Percentiles rank a stretch among this genome's conserved stretches.
These are phyloP conservation scores for Apodospora peruviana DNA, from an alignment of 495 filamentous ascomycete species.

Conservation along the genomic window DNA sequence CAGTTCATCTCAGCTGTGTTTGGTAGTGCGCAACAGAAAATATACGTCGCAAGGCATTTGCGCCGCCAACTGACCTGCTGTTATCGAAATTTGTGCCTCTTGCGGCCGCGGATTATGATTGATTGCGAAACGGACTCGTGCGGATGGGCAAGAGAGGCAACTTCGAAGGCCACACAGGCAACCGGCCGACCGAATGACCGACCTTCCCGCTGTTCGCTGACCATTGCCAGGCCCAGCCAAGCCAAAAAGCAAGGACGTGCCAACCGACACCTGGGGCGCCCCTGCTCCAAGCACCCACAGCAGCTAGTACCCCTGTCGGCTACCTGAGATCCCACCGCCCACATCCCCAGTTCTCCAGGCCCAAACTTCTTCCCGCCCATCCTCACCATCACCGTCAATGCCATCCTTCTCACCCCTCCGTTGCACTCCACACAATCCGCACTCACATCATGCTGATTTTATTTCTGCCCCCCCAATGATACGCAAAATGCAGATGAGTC, in stretches of 20 bases:
- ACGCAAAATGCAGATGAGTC: too few relatives aligned
- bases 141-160: too few relatives aligned
- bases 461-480: too few relatives aligned
- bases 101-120: not conserved
- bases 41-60: not conserved
- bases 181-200: conserved; percentile 2
- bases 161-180: not conserved
- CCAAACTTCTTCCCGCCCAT: not conserved
- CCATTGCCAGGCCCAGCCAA: conserved; percentile 4
- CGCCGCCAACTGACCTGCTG: not conserved
- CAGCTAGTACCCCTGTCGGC: not conserved
- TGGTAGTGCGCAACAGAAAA: too few relatives aligned
- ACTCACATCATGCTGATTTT: too few relatives aligned
- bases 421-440: too few relatives aligned
- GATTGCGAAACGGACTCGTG: too few relatives aligned
- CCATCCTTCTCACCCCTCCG: too few relatives aligned
- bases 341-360: not conserved
- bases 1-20: too few relatives aligned
- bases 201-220: not conserved
- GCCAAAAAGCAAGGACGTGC: not conserved
- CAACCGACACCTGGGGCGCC: not conserved
- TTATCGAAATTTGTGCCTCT: not conserved
- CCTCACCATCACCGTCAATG: not conserved
- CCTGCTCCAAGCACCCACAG: not conserved
- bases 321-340: not conserved